Base-by-base conservation (phyloP, 164 flowering plant genomes). In the Amborella trichopoda region DNA sequence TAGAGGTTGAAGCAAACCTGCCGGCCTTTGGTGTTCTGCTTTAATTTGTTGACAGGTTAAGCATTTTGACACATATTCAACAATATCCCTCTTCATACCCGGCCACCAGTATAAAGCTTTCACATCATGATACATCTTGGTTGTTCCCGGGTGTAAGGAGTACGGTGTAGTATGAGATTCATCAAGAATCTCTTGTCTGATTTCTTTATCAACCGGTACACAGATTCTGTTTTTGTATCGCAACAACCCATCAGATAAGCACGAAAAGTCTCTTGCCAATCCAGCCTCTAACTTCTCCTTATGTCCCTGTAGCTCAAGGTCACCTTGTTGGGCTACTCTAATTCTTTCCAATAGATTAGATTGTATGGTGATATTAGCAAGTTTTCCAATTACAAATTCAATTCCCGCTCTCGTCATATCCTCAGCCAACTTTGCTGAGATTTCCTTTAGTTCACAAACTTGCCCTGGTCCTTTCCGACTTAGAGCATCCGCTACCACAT, bases 401-500 rank as follows among this genome's bases (percentile, higher is more conserved):
- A 6, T 10, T 38, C 6, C 1, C 42, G 6, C 17, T 38, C 8
- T 38, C 42, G 6, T 16, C 0, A 38, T 6, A 17, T 27, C 1
- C 9, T 27, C 34, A 23, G 13, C 17, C 30, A 19, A 12, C 11
- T 4, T 23, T 14, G 20, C 26, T 47, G 32, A 26, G 3, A 11
- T 10, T 1, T 4, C 23, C 23, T 6, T 26, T 0, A 6, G 22
- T 10, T 2, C 34, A 30, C 1, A 0, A 30, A 0, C 34, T 30
- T 30, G 9, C 9, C 22, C 37, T 2, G 8, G 6, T 26, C 9
- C 8, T 44, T 54, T 60, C 5, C 51, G 17, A 23, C 50, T 60
- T 9, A 54, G 27, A 2, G 50, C 60, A 42, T 60, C 45, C 0
- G 42, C 65, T 0, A 48, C 55, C 1, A 49, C 40, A 49, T 60